Base-by-base conservation (phyloP, 768 basidiomycete genomes). In the Glaciozyma antarctica region DNA sequence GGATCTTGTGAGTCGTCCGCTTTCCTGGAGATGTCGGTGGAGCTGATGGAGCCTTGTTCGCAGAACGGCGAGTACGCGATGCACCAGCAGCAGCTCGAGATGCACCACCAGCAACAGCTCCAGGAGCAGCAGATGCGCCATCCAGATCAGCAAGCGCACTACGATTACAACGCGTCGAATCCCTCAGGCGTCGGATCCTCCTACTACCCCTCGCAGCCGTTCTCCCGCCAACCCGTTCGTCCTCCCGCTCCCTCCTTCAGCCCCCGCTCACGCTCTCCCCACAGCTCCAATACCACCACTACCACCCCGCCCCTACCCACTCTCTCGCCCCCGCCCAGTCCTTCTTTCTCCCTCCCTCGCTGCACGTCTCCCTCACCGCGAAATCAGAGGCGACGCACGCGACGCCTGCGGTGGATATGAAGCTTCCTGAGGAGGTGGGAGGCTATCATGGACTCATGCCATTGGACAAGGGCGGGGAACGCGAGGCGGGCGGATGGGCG, bases 261-360 rank as follows among this genome's bases (percentile, higher is more conserved):
- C 60, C 34, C 8, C 13, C 72, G 61, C 48, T 53, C 59, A 30
- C 38, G 9, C 45, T 53, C 28, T 28, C 53, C 60, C 22, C 32
- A 51, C 74, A 94, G 90, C 82, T 98, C 54, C 85, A 95, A 74
- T 91, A 99, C 74, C 90, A 97, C 70, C 81, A 97, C 38, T 99
- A 99, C 78, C 86, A 88, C 5, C 82, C 38, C 38, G 38, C 38
- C 38, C 38, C 83, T 3, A 82, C 78, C 5, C 82, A 71, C 79
- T 87, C 72, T 79, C 87, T 73, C 79, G 87, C 52, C 77, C 82
- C 68, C 73, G 86, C 74, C 73, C 81, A 71, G 75, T 65, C 77
- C 26, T 90, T 93, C 74, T 97, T 94, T 78, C 81, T 95, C 56
- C 86, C 91, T n/a, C 88, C 92, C 72, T 81, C 81, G 28, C 79